phyloP scores from a whole-genome alignment of 768 basidiomycete species.

The Erythrobasidium yunnanense region DNA sequence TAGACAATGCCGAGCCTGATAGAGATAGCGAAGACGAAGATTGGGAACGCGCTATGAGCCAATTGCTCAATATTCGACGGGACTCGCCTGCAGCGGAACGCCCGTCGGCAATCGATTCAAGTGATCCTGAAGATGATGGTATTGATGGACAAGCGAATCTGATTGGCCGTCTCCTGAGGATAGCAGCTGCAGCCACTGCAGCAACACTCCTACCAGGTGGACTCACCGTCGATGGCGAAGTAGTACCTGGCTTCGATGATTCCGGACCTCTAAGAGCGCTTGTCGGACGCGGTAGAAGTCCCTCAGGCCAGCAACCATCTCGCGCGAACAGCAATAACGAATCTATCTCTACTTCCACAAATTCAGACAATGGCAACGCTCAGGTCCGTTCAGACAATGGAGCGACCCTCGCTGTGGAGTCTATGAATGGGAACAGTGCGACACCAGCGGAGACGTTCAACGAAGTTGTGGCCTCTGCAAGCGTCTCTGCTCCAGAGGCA shows the following conservation, averaged over 20 bases:
- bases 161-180: constrained; percentile 12
- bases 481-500: no score
- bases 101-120: background rate
- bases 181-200: constrained; percentile 27
- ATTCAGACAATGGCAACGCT: background rate
- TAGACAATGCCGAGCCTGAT: background rate
- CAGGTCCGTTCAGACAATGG: background rate
- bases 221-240: constrained; percentile 14
- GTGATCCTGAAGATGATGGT: background rate
- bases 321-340: background rate
- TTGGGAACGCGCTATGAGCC: no score
- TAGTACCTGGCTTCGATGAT: constrained; percentile 17
- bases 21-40: no score
- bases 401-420: background rate
- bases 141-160: constrained; percentile 16
- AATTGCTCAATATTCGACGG: no score
- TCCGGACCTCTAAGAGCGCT: background rate
- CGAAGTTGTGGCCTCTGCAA: background rate
- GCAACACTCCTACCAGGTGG: constrained; percentile 24
- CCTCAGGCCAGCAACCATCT: background rate
- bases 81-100: background rate
- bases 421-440: background rate
- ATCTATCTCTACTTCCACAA: background rate
- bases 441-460: background rate
- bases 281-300: background rate